These are phyloP conservation scores for Fusarium mexicanum DNA, from an alignment of 2,329 filamentous ascomycete genomes.

Conservation along the genomic window DNA sequence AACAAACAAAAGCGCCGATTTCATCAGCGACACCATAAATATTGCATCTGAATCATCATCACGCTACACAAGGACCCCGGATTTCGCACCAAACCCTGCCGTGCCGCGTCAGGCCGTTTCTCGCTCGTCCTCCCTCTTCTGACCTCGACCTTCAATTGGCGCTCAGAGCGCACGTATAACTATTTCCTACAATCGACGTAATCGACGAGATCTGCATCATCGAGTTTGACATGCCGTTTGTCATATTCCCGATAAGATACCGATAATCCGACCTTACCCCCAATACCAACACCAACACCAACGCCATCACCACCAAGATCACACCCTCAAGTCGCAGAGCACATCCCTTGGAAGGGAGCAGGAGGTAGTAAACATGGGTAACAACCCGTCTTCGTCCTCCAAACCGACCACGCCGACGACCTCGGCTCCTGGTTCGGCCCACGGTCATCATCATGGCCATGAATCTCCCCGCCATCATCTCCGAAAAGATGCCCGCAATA, in stretches of 20 bases:
- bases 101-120: slow-evolving; percentile 30
- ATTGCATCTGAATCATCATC: slow-evolving; percentile 14
- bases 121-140: slow-evolving; percentile 8
- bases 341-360: slow-evolving; percentile 10
- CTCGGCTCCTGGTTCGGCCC: slow-evolving; percentile 40
- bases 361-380: slow-evolving; percentile 47
- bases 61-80: slow-evolving; percentile 30
- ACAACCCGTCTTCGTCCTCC: slow-evolving; percentile 52
- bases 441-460: slow-evolving; percentile 34
- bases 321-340: background rate
- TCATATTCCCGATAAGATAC: slow-evolving; percentile 33
- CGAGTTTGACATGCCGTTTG: slow-evolving; percentile 20
- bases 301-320: background rate
- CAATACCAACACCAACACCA: background rate
- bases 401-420: slow-evolving; percentile 49
- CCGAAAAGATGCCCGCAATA: slow-evolving; percentile 55
- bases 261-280: slow-evolving; percentile 2
- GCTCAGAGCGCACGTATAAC: slow-evolving; percentile 24
- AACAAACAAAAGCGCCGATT: background rate
- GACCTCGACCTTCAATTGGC: slow-evolving; percentile 24
- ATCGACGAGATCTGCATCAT: slow-evolving; percentile 3
- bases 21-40: background rate
- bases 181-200: background rate
- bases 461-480: slow-evolving; percentile 46
- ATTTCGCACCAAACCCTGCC: slow-evolving; percentile 27